Conservation (phyloP, 768 basidiomycete species). For the Tricholoma hemisulphureum region DNA sequence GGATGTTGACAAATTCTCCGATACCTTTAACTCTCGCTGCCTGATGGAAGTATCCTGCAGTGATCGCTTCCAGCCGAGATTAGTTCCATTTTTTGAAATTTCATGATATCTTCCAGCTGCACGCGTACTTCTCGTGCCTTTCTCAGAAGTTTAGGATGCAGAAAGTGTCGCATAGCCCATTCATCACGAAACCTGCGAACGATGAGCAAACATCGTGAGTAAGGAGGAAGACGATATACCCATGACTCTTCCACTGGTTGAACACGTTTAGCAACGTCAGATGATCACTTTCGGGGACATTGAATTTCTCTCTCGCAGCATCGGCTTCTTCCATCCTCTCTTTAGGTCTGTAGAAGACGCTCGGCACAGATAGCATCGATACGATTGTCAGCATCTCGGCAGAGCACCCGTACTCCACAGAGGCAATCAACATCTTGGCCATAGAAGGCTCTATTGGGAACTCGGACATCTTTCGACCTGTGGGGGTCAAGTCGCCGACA, state of each 20-base stretch:
- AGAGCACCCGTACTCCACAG: conserved; percentile 91
- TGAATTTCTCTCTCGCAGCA: conserved; percentile 96
- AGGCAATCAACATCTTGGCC: conserved; percentile 97
- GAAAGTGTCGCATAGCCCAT: conserved; percentile 92
- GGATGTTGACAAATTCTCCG: conserved; percentile 96
- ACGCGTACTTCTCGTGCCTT: conserved; percentile 94
- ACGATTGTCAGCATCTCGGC: conserved; percentile 98
- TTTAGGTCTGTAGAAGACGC: conserved; percentile 96
- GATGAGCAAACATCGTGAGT: conserved; percentile 1
- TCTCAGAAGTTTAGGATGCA: conserved; percentile 92
- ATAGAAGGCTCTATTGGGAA: conserved; percentile 99
- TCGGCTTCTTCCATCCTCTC: conserved; percentile 98
- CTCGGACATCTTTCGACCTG: conserved; percentile 96
- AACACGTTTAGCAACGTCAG: conserved; percentile 94
- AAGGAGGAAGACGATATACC: conserved; percentile 47
- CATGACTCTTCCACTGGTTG: conserved; percentile 96
- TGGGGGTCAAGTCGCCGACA: conserved; percentile 89
- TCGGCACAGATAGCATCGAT: conserved; percentile 97
- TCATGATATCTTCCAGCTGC: conserved; percentile 99
- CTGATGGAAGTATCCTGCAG: conserved; percentile 98
- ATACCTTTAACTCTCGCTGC: conserved; percentile 98
- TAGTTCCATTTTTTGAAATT: conserved; percentile 94
- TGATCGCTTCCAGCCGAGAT: conserved; percentile 90
- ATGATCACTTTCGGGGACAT: conserved; percentile 98
- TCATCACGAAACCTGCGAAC: conserved; percentile 83